These are phyloP conservation scores for Papilionanthe hybrid DNA, from an alignment of 116 monocot species.

Conservation along the genomic window DNA sequence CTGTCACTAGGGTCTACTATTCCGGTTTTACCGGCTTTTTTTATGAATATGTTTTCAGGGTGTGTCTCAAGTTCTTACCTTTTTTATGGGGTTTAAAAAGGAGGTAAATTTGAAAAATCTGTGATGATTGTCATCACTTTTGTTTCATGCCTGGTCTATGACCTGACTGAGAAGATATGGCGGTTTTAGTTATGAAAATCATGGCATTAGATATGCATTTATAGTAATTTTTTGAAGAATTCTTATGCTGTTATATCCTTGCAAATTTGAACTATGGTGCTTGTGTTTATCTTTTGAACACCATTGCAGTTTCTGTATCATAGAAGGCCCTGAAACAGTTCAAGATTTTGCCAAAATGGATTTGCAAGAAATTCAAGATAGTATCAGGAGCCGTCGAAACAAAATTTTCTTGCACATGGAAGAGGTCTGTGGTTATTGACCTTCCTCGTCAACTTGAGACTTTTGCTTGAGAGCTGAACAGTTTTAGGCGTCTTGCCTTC, in stretches of 20 bases:
- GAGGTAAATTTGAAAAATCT: background rate
- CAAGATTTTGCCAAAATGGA: constrained; percentile 84
- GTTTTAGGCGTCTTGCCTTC: background rate
- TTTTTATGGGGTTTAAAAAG: background rate
- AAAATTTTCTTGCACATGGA: constrained; percentile 98
- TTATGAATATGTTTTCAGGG: background rate
- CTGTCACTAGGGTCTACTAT: background rate
- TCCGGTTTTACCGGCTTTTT: background rate
- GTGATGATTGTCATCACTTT: background rate
- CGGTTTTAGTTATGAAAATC: background rate
- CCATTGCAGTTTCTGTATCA: constrained; percentile 75
- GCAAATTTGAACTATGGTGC: background rate
- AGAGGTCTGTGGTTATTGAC: constrained; percentile 53
- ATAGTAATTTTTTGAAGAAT: background rate
- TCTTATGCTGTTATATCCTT: background rate
- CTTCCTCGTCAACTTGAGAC: background rate
- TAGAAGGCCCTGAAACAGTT: constrained; percentile 94
- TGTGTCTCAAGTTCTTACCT: background rate
- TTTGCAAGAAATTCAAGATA: constrained; percentile 85
- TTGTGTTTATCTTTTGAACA: background rate
- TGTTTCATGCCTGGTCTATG: background rate
- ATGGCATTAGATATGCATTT: background rate
- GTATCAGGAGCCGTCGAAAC: constrained; percentile 76
- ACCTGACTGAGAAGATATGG: background rate
- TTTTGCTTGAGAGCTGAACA: background rate